Evolutionary conservation across 2,329 filamentous ascomycete species (phyloP).

Genomic region (Penicillium corylophilum): DNA sequence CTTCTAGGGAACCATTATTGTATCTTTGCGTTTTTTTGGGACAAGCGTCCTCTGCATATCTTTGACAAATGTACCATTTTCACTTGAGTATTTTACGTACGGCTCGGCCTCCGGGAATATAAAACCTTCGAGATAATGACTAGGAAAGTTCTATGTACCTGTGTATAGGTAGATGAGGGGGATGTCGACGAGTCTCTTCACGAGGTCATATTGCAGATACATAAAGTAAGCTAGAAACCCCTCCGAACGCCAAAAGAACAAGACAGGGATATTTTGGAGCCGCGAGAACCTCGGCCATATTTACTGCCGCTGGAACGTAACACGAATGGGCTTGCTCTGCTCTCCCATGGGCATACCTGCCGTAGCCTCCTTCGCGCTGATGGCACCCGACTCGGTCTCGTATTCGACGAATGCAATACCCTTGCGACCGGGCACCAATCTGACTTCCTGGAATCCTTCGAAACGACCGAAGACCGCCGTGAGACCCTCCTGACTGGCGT

Average conservation of each 20-base stretch:
- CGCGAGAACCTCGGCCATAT: constrained; percentile 13
- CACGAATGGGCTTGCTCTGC: constrained; percentile 77
- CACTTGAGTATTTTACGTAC: background rate
- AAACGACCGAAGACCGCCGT: constrained; percentile 81
- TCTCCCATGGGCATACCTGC: constrained; percentile 78
- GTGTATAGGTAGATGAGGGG: background rate
- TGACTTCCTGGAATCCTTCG: constrained; percentile 90
- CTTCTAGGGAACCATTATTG: constrained; percentile 56
- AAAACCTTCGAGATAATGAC: background rate
- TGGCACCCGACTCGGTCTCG: constrained; percentile 83
- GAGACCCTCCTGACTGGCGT: constrained; percentile 77
- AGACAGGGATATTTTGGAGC: constrained; percentile 18
- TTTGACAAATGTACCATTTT: constrained; percentile 14
- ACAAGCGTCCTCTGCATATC: constrained; percentile 3
- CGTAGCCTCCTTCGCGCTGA: constrained; percentile 90
- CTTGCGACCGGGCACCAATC: constrained; percentile 78
- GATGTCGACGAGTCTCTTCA: constrained; percentile 7
- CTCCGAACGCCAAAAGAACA: constrained; percentile 32
- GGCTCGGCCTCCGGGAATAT: constrained; percentile 12
- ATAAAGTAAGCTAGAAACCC: constrained; percentile 18
- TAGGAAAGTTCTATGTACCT: background rate
- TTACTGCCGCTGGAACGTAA: constrained; percentile 87
- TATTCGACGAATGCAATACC: constrained; percentile 98
- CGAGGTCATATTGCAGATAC: constrained; percentile 11
- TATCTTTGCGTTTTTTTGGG: constrained; percentile 18